phyloP scores from a whole-genome alignment of 176 grass and related monocot genomes.

The Eragrostis curvula region DNA sequence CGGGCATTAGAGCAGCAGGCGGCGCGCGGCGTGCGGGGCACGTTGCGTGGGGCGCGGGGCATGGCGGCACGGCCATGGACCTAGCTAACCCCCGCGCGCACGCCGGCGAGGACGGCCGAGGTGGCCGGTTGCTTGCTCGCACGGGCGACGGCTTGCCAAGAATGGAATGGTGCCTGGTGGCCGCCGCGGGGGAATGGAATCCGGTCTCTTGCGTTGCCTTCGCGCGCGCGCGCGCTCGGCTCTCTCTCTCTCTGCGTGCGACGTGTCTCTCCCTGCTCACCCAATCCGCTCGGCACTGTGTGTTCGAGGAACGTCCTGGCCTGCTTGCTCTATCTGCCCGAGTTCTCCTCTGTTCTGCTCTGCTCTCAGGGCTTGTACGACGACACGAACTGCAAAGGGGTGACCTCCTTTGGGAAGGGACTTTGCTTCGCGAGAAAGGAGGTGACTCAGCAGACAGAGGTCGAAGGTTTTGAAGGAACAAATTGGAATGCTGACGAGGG shows the following conservation, averaged over 20 bases:
- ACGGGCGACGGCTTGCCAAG: slow-evolving; percentile 30
- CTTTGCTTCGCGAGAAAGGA: not conserved
- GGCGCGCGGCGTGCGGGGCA: slow-evolving; percentile 25
- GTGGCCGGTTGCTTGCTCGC: slow-evolving; percentile 33
- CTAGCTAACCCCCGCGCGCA: slow-evolving; percentile 30
- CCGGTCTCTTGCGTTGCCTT: slow-evolving; percentile 56
- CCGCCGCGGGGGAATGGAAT: slow-evolving; percentile 46
- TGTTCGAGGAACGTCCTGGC: too few relatives aligned
- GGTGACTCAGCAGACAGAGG: not conserved
- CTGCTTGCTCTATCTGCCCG: too few relatives aligned
- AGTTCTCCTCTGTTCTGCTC: too few relatives aligned
- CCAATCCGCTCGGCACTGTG: not conserved
- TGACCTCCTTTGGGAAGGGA: not conserved
- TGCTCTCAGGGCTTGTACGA: not conserved
- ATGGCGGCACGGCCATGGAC: slow-evolving; percentile 54
- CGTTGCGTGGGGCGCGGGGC: slow-evolving; percentile 44
- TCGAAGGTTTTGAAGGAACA: not conserved
- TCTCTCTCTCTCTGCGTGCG: not conserved
- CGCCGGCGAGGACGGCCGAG: slow-evolving; percentile 5
- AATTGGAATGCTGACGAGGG: slow-evolving; percentile 23
- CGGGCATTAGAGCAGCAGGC: slow-evolving; percentile 51
- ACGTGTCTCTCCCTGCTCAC: not conserved
- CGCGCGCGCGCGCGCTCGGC: not conserved
- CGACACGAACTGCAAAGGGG: too few relatives aligned
- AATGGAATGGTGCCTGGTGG: slow-evolving; percentile 17